Evolutionary conservation across 345 rosid genomes (phyloP).

Genomic region (Pseudoturritis turrita): DNA sequence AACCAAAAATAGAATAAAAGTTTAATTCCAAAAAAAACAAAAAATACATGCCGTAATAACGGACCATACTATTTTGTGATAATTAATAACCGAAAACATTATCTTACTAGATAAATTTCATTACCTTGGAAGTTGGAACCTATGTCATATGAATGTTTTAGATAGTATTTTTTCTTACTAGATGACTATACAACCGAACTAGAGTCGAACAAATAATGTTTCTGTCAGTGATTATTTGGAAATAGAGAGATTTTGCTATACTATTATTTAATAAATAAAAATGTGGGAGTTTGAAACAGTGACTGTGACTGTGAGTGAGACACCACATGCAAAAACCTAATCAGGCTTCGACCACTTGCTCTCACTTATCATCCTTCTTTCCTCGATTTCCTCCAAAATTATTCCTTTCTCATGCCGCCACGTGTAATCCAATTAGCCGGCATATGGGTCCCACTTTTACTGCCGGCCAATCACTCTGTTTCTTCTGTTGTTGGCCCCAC

Average conservation of each 20-base stretch:
- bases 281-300: neutral
- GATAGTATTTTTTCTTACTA: neutral
- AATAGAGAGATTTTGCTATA: neutral
- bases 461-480: slow-evolving; percentile 25
- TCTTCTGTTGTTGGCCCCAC: neutral
- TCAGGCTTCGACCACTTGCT: slow-evolving; percentile 28
- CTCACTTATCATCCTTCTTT: slow-evolving; percentile 8
- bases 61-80: no score
- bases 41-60: no score
- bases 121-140: neutral
- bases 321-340: slow-evolving; percentile 28
- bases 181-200: neutral
- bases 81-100: neutral
- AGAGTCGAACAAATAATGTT: neutral
- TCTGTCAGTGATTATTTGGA: neutral
- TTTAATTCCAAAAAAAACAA: no score
- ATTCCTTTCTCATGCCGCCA: slow-evolving; percentile 23
- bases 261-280: neutral
- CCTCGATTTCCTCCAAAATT: slow-evolving; percentile 26
- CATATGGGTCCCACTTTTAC: slow-evolving; percentile 14
- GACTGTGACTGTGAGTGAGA: slow-evolving; percentile 23
- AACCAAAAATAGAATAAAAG: no score
- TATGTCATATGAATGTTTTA: neutral
- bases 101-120: neutral
- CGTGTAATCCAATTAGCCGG: slow-evolving; percentile 15